A percentile compares a stretch with the other conserved stretches of the same genome.
These are phyloP conservation scores for Jatropha podagrica DNA, from an alignment of 441 rosid genomes.

Conservation along the genomic window DNA sequence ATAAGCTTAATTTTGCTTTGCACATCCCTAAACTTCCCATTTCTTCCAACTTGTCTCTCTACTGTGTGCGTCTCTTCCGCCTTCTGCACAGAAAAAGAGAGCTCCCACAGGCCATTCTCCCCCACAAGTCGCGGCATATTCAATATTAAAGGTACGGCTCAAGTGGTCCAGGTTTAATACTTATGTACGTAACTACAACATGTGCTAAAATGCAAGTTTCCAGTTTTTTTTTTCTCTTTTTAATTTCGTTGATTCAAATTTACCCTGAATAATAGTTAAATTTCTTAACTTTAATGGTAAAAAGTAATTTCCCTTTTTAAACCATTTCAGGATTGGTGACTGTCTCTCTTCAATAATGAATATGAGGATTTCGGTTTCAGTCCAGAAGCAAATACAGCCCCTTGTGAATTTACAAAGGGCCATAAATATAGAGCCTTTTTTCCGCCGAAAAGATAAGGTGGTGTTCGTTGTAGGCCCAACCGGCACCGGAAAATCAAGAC, in stretches of 20 bases:
- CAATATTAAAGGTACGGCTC: slow-evolving; percentile 30
- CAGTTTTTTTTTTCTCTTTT: neutral
- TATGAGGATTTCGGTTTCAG: slow-evolving; percentile 49
- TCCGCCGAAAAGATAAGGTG: slow-evolving; percentile 59
- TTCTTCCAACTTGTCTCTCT: neutral
- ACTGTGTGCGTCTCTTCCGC: neutral
- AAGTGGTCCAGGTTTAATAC: slow-evolving; percentile 24
- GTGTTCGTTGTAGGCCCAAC: slow-evolving; percentile 77
- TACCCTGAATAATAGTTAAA: too few species aligned
- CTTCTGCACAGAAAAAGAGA: neutral
- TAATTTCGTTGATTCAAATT: neutral
- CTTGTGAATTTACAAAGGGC: slow-evolving; percentile 42
- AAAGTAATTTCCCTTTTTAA: too few species aligned
- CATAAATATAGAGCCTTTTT: slow-evolving; percentile 36
- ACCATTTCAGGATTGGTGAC: too few species aligned
- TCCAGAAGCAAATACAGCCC: slow-evolving; percentile 56
- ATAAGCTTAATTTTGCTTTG: neutral
- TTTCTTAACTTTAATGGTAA: too few species aligned
- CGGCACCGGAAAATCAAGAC: slow-evolving; percentile 79
- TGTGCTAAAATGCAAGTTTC: neutral
- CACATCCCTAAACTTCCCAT: neutral
- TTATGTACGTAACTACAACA: neutral
- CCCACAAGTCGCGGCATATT: slow-evolving; percentile 36
- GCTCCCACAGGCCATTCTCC: slow-evolving; percentile 14
- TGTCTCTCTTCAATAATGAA: neutral